Evolutionary conservation across 129 eudicot species (phyloP).

Genomic region (Oenanthe sinensis): DNA sequence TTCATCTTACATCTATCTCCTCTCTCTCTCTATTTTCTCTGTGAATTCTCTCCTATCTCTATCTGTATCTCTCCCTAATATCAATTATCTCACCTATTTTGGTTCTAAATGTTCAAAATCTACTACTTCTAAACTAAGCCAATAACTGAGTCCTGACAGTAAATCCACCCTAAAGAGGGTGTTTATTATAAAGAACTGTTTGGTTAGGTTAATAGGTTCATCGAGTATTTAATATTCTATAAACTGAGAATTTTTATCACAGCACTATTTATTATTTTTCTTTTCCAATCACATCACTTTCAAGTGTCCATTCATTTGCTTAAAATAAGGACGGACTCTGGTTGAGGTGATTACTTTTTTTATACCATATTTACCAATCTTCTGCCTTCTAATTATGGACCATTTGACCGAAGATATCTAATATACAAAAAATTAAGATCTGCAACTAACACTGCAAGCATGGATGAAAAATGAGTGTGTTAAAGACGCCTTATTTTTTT

Average conservation of each 20-base stretch:
- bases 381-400: not conserved
- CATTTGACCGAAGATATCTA: not conserved
- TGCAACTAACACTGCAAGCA: not conserved
- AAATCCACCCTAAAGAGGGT: not conserved
- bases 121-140: not conserved
- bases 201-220: not conserved
- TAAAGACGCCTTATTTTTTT: not conserved
- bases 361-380: not conserved
- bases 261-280: not conserved
- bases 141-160: not conserved
- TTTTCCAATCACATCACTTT: too few relatives aligned
- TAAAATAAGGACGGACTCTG: not conserved
- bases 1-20: too few relatives aligned
- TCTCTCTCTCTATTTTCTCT: too few relatives aligned
- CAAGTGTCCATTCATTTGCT: not conserved
- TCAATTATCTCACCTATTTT: not conserved
- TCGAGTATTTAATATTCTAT: not conserved
- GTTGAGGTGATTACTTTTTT: not conserved
- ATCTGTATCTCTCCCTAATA: not conserved
- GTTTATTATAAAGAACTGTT: too few relatives aligned
- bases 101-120: not conserved
- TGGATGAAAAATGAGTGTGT: not conserved
- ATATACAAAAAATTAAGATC: not conserved
- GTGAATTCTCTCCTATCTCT: not conserved
- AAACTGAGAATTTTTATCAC: not conserved